Percentiles rank a stretch among this genome's conserved stretches.
These are phyloP conservation scores for Exobasidium rhododendri DNA, from an alignment of 1,284 basidiomycete species.

Conservation along the genomic window DNA sequence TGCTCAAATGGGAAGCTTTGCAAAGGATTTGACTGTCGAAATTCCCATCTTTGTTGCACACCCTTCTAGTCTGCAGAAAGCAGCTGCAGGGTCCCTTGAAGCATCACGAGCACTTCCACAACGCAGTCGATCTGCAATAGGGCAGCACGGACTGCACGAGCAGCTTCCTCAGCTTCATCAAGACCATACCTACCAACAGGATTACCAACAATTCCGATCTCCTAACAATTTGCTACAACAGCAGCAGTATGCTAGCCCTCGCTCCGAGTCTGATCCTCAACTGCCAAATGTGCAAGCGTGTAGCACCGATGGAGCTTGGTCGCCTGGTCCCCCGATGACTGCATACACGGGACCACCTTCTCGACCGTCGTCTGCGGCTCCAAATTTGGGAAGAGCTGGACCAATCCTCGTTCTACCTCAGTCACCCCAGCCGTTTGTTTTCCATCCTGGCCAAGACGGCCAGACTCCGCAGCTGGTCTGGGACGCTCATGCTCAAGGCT, in stretches of 20 bases:
- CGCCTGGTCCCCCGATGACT: constrained; percentile 29
- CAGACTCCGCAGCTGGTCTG: constrained; percentile 1
- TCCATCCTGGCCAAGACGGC: neutral
- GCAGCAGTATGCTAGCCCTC: neutral
- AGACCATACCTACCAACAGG: constrained; percentile 17
- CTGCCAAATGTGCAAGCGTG: constrained; percentile 30
- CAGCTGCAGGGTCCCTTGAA: constrained; percentile 19
- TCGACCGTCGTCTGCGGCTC: constrained; percentile 23
- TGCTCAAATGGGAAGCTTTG: constrained; percentile 37
- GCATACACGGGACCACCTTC: constrained; percentile 9
- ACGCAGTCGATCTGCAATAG: constrained; percentile 10
- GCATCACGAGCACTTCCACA: constrained; percentile 10
- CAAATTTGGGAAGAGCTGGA: constrained; percentile 6
- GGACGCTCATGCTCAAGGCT: constrained; percentile 1
- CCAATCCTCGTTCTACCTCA: constrained; percentile 20
- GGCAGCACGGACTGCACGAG: constrained; percentile 9
- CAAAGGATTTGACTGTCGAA: constrained; percentile 44
- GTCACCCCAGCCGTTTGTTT: constrained; percentile 1
- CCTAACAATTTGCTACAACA: neutral
- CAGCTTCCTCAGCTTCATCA: constrained; percentile 16
- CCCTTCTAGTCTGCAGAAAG: constrained; percentile 29
- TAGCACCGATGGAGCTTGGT: constrained; percentile 42
- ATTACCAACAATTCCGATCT: constrained; percentile 12
- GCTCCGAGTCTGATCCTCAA: constrained; percentile 14
- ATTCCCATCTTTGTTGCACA: constrained; percentile 45